Percentiles rank a stretch among this genome's conserved stretches.
phyloP scores from a whole-genome alignment of 2,329 filamentous ascomycete genomes.

The Penicillium verrucosum region DNA sequence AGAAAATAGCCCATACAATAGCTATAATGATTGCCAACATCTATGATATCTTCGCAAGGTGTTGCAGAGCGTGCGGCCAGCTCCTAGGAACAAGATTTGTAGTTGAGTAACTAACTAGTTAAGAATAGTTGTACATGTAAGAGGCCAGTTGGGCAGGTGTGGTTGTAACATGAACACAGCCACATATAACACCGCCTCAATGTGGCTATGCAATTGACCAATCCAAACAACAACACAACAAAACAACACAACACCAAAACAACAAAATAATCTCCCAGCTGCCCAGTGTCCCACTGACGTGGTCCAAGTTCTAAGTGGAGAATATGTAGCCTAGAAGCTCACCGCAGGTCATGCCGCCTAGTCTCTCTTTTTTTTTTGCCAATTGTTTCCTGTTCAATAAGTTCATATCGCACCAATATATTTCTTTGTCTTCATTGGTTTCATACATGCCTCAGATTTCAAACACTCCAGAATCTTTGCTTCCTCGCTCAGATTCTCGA shows the following conservation, averaged over 20 bases:
- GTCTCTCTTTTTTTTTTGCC: neutral
- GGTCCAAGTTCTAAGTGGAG: slow-evolving; percentile 2
- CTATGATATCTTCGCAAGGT: no score
- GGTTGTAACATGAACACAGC: neutral
- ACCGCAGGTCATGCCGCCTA: slow-evolving; percentile 8
- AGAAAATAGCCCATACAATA: no score
- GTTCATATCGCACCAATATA: neutral
- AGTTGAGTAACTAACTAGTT: no score
- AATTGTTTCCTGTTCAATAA: neutral
- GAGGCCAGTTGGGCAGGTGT: no score
- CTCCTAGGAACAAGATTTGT: no score
- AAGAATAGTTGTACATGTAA: neutral
- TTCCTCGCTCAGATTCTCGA: slow-evolving; percentile 78
- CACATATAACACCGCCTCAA: neutral
- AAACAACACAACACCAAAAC: no score
- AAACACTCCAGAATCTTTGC: slow-evolving; percentile 75
- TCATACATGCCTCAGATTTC: slow-evolving; percentile 61
- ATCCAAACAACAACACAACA: neutral
- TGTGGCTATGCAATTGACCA: neutral
- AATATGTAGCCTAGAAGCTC: slow-evolving; percentile 1
- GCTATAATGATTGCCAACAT: no score
- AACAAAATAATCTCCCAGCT: neutral
- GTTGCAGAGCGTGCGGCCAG: no score
- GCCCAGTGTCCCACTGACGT: neutral
- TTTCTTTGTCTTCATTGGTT: neutral